These are phyloP conservation scores for Penicillium psychrosexuale DNA, from an alignment of 2,329 filamentous ascomycete genomes.

Conservation along the genomic window DNA sequence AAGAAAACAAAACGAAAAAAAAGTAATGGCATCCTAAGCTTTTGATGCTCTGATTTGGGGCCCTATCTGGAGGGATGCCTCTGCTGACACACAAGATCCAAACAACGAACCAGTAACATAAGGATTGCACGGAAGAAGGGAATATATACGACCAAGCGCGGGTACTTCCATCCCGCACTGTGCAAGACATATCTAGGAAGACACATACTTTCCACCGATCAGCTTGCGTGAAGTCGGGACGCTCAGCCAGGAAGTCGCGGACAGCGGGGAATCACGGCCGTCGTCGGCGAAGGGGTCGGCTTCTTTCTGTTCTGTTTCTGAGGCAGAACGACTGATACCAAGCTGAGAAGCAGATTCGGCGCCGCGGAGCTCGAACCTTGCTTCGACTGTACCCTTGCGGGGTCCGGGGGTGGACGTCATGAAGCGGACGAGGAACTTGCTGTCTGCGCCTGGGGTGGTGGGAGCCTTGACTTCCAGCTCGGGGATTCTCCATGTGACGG, in stretches of 20 bases:
- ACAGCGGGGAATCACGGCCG: conserved; percentile 31
- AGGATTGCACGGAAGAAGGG: not conserved
- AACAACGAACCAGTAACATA: not conserved
- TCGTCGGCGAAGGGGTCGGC: conserved; percentile 51
- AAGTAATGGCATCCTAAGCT: not conserved
- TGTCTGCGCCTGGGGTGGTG: conserved; percentile 44
- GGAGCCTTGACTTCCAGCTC: conserved; percentile 52
- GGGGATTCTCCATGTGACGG: conserved; percentile 46
- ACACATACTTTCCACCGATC: conserved; percentile 72
- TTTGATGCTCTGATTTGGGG: not conserved
- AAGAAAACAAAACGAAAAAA: conserved; percentile 4
- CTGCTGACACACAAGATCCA: conserved; percentile 1
- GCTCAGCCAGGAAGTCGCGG: conserved; percentile 57
- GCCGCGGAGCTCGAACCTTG: conserved; percentile 69
- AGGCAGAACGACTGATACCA: conserved; percentile 51
- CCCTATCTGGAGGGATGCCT: not conserved
- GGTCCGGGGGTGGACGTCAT: conserved; percentile 68
- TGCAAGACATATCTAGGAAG: conserved; percentile 32
- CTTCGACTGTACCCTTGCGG: conserved; percentile 74
- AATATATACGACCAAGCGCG: conserved; percentile 18
- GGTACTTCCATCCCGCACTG: not conserved
- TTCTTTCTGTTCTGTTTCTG: conserved; percentile 29
- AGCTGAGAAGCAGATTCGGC: conserved; percentile 62
- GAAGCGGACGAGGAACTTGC: conserved; percentile 81
- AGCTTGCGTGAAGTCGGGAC: conserved; percentile 66